Evolutionary conservation across 768 basidiomycete genomes (phyloP), one percentile per base, ranked within the genome.

Genomic region (Tricholoma sp.): DNA sequence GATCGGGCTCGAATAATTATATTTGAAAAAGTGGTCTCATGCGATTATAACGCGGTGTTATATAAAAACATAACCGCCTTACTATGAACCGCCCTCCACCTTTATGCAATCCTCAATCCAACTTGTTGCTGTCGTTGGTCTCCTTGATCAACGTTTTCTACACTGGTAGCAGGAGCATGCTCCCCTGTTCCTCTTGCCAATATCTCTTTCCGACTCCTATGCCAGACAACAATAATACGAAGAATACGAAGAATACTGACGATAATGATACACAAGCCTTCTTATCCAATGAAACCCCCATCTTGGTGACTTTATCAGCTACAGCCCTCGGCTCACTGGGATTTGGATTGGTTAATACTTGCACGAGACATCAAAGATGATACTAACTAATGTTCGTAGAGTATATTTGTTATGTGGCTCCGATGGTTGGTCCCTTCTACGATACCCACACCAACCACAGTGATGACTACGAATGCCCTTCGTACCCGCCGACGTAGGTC

Each of bases 391-490:
- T 52, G 35, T 52, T 52, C 54, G 21, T 46, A 79, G 78, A 79
- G 78, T 63, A 62, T 79, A 35, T 63, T 78, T 24, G 76, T 73
- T 45, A 74, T 79, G 52, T 77, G 76, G 71, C 54, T 78, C 32
- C 67, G 69, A 16, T 79, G 77, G 77, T 58, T 76, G 43, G 50
- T 74, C 31, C 75, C 74, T 45, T 54, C 64, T 14, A 35, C 61
- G 32, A 29, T 18, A 18, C 21, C 54, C 10, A 52, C 47, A 24
- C 50, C 50, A 21, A 46, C 57, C 22, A 14, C 45, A 21, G 50
- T 32, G n/a, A 22, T 12, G 27, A 12, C 27, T 21, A 59, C 37
- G 46, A 54, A 37, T 57, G 49, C 18, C 19, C 27, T 19, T 22
- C 37, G 41, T 50, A 54, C 60, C 2, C 56, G 49, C 39, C 62